These are phyloP conservation scores for Entoloma clypeatum DNA, from an alignment of 1,284 basidiomycete genomes.

Conservation along the genomic window DNA sequence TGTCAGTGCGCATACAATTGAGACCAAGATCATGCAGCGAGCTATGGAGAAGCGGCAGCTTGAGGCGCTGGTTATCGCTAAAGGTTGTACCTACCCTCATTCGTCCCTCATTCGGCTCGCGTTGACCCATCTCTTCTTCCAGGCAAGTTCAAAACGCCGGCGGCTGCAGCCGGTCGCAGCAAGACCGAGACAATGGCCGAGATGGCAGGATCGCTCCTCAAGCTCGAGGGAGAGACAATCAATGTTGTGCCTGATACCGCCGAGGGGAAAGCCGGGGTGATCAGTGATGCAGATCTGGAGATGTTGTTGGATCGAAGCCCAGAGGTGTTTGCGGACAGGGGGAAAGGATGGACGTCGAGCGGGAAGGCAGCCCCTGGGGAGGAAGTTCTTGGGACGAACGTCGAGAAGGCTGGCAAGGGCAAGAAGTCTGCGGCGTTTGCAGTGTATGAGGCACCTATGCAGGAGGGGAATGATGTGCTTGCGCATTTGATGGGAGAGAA, in stretches of 20 bases:
- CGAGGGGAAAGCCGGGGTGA: slow-evolving; percentile 65
- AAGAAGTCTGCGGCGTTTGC: slow-evolving; percentile 68
- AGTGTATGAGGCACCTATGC: slow-evolving; percentile 66
- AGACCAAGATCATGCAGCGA: slow-evolving; percentile 87
- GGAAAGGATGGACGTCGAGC: slow-evolving; percentile 73
- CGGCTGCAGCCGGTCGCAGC: slow-evolving; percentile 39
- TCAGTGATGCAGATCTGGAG: slow-evolving; percentile 79
- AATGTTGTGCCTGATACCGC: slow-evolving; percentile 76
- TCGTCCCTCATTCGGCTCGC: slow-evolving; percentile 9
- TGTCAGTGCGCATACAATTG: slow-evolving; percentile 84
- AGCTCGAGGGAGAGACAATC: slow-evolving; percentile 86
- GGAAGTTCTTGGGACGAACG: slow-evolving; percentile 15
- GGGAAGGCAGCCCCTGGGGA: slow-evolving; percentile 21
- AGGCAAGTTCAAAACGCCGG: slow-evolving; percentile 81
- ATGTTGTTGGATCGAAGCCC: slow-evolving; percentile 79
- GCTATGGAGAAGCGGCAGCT: slow-evolving; percentile 88
- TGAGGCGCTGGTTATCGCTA: slow-evolving; percentile 92
- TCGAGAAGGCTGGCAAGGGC: slow-evolving; percentile 26
- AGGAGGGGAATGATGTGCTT: slow-evolving; percentile 64
- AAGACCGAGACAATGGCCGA: slow-evolving; percentile 69
- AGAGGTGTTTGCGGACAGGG: slow-evolving; percentile 74
- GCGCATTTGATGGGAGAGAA: slow-evolving; percentile 61
- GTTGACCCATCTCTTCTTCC: slow-evolving; percentile 8
- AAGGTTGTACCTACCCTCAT: slow-evolving; percentile 45
- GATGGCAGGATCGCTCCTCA: slow-evolving; percentile 76